These are phyloP conservation scores for Umbelopsis sp. DNA, from an alignment of 192 early-diverging fungal species.

Conservation along the genomic window DNA sequence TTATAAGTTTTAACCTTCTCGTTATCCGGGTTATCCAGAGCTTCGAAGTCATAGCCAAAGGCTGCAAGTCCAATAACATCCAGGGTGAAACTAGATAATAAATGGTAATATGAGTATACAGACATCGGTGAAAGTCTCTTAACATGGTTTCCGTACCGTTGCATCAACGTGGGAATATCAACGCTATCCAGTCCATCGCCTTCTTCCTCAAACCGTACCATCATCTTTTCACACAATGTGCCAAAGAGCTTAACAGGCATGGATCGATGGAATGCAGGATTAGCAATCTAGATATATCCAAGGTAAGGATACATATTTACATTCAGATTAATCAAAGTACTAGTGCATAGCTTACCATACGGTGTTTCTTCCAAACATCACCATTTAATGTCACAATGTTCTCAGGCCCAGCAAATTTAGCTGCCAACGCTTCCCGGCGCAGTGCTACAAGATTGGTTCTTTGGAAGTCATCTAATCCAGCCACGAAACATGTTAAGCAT, in stretches of 20 bases:
- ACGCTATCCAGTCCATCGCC: not conserved
- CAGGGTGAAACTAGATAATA: conserved; percentile 13
- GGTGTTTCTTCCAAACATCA: conserved; percentile 28
- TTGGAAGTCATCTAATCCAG: not conserved
- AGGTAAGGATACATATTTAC: too few relatives aligned
- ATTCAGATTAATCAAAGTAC: too few relatives aligned
- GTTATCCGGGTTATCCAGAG: conserved; percentile 10
- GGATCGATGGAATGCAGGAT: conserved; percentile 34
- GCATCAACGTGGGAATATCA: not conserved
- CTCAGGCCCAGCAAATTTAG: not conserved
- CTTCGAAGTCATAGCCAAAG: conserved; percentile 35
- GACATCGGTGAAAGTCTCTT: too few relatives aligned
- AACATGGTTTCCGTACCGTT: not conserved
- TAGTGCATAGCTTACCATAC: conserved; percentile 17
- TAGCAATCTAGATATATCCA: not conserved
- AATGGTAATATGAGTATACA: not conserved
- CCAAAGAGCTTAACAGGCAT: conserved; percentile 35
- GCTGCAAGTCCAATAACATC: conserved; percentile 35
- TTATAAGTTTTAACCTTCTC: conserved; percentile 19
- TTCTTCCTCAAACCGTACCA: conserved; percentile 11
- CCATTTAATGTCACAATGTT: conserved; percentile 32
- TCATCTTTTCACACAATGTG: conserved; percentile 7
- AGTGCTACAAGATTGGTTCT: not conserved
- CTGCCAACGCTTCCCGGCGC: not conserved
- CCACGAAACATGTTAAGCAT: not conserved